Percentiles rank a stretch among this genome's conserved stretches.
Evolutionary conservation across 352 stramenopile genomes (phyloP).

Genomic region (Phytophthora citrophthora): DNA sequence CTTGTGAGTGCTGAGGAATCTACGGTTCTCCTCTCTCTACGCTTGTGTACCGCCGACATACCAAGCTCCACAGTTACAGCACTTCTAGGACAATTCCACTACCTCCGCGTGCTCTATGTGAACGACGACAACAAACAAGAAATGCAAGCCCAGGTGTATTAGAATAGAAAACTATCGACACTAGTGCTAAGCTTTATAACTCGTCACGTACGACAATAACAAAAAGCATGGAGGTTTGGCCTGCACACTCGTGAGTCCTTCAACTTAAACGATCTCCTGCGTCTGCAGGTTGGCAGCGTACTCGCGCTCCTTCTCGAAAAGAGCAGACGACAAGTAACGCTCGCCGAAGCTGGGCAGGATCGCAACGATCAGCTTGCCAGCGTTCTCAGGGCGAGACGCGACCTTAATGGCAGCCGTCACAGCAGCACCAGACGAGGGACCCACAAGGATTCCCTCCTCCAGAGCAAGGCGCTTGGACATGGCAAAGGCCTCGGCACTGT

Average conservation of each 20-base stretch:
- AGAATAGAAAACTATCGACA: slow-evolving; percentile 5
- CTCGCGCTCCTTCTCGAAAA: slow-evolving; percentile 85
- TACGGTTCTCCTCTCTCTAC: too few relatives aligned
- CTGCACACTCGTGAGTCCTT: background rate
- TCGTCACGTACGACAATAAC: slow-evolving; percentile 25
- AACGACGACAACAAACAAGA: background rate
- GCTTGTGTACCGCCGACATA: slow-evolving; percentile 6
- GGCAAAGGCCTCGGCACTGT: slow-evolving; percentile 80
- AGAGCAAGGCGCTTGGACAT: slow-evolving; percentile 88
- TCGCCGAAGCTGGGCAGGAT: slow-evolving; percentile 93
- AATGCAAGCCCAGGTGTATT: slow-evolving; percentile 23
- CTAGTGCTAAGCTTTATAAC: background rate
- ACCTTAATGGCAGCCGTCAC: slow-evolving; percentile 87
- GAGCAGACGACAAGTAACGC: slow-evolving; percentile 80
- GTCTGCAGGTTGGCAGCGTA: slow-evolving; percentile 70
- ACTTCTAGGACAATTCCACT: too few relatives aligned
- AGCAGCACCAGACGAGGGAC: slow-evolving; percentile 87
- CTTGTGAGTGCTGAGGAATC: background rate
- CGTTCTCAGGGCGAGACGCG: slow-evolving; percentile 80
- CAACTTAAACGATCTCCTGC: slow-evolving; percentile 44
- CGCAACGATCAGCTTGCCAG: slow-evolving; percentile 89
- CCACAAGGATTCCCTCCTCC: slow-evolving; percentile 88
- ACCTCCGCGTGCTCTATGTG: background rate
- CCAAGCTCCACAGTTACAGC: too few relatives aligned
- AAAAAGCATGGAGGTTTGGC: slow-evolving; percentile 3